Percentiles rank a stretch among this genome's conserved stretches.
These are phyloP conservation scores for Acer saccharum DNA, from an alignment of 345 rosid genomes.

Conservation along the genomic window DNA sequence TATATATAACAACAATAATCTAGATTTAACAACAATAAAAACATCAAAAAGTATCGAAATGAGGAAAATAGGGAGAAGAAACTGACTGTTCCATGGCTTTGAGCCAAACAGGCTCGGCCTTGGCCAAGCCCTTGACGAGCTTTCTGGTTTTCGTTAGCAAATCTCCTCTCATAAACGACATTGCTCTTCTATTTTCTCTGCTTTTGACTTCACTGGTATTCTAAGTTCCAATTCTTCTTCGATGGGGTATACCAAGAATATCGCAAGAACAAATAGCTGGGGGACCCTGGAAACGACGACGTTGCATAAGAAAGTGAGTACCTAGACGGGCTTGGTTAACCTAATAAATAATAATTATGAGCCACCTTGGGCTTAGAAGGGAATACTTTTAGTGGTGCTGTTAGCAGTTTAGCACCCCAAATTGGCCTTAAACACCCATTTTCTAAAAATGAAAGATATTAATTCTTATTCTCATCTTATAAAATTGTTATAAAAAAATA, in stretches of 20 bases:
- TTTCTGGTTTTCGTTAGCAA: constrained; percentile 68
- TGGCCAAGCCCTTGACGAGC: constrained; percentile 87
- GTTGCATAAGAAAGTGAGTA: not conserved
- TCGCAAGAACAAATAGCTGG: not conserved
- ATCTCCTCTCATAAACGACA: constrained; percentile 93
- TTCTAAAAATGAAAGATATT: too few species aligned
- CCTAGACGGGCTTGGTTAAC: not conserved
- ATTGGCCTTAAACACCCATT: too few species aligned
- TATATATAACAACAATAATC: too few species aligned
- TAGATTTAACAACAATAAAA: too few species aligned
- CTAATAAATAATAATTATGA: not conserved
- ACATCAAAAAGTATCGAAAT: too few species aligned
- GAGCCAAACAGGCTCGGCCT: constrained; percentile 77
- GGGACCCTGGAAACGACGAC: not conserved
- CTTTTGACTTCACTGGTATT: not conserved
- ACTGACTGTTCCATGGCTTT: constrained; percentile 89
- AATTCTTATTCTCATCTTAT: too few species aligned
- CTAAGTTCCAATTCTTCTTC: not conserved
- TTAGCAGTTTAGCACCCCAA: too few species aligned
- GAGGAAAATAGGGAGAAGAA: constrained; percentile 22
- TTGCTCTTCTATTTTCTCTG: constrained; percentile 21
- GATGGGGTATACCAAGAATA: not conserved
- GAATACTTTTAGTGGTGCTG: too few species aligned
- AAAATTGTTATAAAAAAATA: too few species aligned
- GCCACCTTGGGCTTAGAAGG: too few species aligned